phyloP scores from a whole-genome alignment of 495 filamentous ascomycete genomes.

The Hypoxylon perforatum region DNA sequence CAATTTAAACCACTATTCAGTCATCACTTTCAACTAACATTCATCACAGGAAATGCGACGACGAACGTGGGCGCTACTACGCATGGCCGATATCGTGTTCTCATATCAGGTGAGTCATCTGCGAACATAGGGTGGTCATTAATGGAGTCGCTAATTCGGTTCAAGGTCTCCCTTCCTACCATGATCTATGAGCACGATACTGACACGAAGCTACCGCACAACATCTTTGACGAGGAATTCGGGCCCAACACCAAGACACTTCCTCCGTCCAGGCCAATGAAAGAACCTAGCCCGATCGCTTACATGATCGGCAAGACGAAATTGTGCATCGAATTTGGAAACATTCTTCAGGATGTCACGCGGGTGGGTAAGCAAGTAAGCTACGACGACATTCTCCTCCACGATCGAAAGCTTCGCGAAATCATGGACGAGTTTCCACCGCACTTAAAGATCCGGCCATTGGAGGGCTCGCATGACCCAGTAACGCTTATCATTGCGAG shows the following conservation, averaged over 20 bases:
- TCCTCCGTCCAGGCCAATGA: constrained; percentile 76
- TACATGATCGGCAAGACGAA: constrained; percentile 88
- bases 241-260: constrained; percentile 79
- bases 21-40: constrained; percentile 7
- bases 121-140: not conserved
- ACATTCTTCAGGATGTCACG: constrained; percentile 62
- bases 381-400: constrained; percentile 84
- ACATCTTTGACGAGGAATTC: constrained; percentile 95
- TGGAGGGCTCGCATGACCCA: constrained; percentile 79
- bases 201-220: constrained; percentile 87
- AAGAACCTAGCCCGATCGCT: constrained; percentile 85
- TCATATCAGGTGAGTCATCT: constrained; percentile 74
- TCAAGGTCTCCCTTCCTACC: constrained; percentile 74
- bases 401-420: constrained; percentile 78
- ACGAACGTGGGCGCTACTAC: constrained; percentile 86
- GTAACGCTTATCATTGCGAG: constrained; percentile 83
- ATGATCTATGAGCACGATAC: constrained; percentile 87
- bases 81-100: constrained; percentile 83
- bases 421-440: constrained; percentile 73
- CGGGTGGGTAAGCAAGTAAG: constrained; percentile 61
- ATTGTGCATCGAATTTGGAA: constrained; percentile 66
- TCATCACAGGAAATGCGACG: constrained; percentile 79
- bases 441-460: constrained; percentile 73
- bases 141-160: constrained; percentile 48
- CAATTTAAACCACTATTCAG: not conserved